Conservation (phyloP, 208 protist species). For the Herpetomonas samuelpessoai region DNA sequence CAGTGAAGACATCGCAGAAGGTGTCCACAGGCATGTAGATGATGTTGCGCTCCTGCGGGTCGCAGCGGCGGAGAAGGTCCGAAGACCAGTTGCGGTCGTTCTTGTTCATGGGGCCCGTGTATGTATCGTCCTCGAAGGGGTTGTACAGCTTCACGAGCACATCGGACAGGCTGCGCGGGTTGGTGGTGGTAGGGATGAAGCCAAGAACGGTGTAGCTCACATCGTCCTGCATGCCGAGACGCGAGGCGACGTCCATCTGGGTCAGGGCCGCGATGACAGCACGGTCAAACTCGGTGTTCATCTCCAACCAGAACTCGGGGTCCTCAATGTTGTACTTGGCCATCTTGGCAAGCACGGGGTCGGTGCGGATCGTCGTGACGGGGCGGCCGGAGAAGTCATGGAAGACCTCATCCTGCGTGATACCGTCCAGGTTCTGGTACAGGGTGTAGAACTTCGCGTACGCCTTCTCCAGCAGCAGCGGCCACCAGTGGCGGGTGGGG, state of each 20-base stretch:
- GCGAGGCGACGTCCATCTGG: constrained; percentile 30
- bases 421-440: constrained; percentile 53
- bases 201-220: constrained; percentile 63
- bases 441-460: constrained; percentile 80
- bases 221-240: constrained; percentile 48
- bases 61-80: constrained; percentile 39
- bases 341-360: constrained; percentile 30
- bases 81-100: constrained; percentile 47
- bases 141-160: constrained; percentile 75
- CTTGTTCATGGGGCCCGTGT: constrained; percentile 64
- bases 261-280: constrained; percentile 49
- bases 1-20: constrained; percentile 30
- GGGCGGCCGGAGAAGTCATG: constrained; percentile 62
- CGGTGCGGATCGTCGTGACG: constrained; percentile 44
- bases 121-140: constrained; percentile 54
- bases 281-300: constrained; percentile 32
- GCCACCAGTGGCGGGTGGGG: constrained; percentile 63
- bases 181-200: constrained; percentile 34
- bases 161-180: constrained; percentile 38
- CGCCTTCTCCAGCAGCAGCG: constrained; percentile 75
- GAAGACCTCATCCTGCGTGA: constrained; percentile 45
- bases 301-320: constrained; percentile 51
- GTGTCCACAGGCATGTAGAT: constrained; percentile 64
- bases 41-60: constrained; percentile 30
- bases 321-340: constrained; percentile 54